Conservation (phyloP, 2,329 filamentous ascomycete genomes). For the Fusarium poae region DNA sequence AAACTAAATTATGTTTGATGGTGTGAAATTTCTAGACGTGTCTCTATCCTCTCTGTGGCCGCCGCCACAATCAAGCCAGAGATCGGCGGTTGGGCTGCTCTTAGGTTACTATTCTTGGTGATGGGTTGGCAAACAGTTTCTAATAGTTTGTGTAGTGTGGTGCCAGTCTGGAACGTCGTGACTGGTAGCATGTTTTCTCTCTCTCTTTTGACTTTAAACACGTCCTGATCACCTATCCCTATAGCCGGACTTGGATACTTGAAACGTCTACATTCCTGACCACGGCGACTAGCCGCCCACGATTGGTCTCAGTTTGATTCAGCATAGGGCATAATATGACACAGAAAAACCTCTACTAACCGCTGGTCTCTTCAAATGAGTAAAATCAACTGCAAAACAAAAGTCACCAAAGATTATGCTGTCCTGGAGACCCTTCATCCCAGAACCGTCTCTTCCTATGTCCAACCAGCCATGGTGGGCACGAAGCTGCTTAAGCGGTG, state of each 20-base stretch:
- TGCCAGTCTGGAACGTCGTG: slow-evolving; percentile 21
- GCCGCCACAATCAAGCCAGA: slow-evolving; percentile 30
- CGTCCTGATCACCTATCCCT: slow-evolving; percentile 10
- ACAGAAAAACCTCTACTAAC: not conserved
- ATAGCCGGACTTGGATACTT: slow-evolving; percentile 26
- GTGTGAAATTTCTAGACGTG: slow-evolving; percentile 20
- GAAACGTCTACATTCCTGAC: slow-evolving; percentile 34
- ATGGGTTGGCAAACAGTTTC: slow-evolving; percentile 10
- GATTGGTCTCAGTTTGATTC: slow-evolving; percentile 26
- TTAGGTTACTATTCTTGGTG: slow-evolving; percentile 35
- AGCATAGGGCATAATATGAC: slow-evolving; percentile 2
- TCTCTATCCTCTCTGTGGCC: slow-evolving; percentile 14
- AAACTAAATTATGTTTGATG: slow-evolving; percentile 21
- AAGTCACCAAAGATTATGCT: not conserved
- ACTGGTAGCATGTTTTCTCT: not conserved
- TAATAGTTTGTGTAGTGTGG: slow-evolving; percentile 9
- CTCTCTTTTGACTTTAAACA: not conserved
- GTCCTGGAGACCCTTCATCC: not conserved
- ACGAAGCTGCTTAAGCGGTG: slow-evolving; percentile 5
- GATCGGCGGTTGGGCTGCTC: slow-evolving; percentile 34
- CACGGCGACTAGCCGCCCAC: slow-evolving; percentile 16
- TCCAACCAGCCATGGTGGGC: not conserved
- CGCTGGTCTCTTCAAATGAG: not conserved
- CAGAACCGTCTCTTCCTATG: not conserved
- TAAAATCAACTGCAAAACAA: not conserved